Evolutionary conservation across 129 eudicot genomes (phyloP), one percentile per base, ranked within the genome.

Genomic region (Flaveria robusta): DNA sequence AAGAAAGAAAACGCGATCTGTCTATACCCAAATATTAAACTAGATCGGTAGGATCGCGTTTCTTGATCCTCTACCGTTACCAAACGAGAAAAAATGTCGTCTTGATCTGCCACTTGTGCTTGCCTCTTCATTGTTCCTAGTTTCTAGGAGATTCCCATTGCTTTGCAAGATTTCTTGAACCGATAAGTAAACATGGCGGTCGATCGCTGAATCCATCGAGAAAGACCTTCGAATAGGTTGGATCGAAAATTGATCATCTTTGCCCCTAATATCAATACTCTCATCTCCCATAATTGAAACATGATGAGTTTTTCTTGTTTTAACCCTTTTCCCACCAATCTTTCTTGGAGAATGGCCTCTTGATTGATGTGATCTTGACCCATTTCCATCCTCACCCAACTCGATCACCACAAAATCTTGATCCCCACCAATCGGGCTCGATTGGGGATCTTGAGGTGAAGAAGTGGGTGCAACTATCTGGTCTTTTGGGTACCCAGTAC

Each of bases 191-290:
- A 90, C 71, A 54, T 83, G 85, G 0, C 87, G 87, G 34, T 89
- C 97, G 2, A 79, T 88, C 9, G 96, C 98, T 24, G 98, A 93
- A 84, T 93, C 98, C 98, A 93, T 88, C 3, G 98, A 93, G 71
- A 90, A 87, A 4, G 98, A 93, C 71, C 98, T 87, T 39, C 96
- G 81, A 49, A 88, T 88, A 0, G 91, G 97, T 66, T 86, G 81
- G 9, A 86, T 59, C 1, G 67, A 52, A 70, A 88, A 90, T 37
- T 70, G 91, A 16, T 86, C 94, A 46, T 93, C 97, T 62, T 81
- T 84, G 13, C 71, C 88, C 66, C 91, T 82, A 43, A 85, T 29
- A 34, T 79, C 79, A 9, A 91, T 77, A 23, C 89, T 82, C 75
- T 93, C 98, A 79, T 91, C 98, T 70, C 98, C 98, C 97, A 90